phyloP scores from a whole-genome alignment of 2,329 filamentous ascomycete genomes.

The Calonectria honghensis region DNA sequence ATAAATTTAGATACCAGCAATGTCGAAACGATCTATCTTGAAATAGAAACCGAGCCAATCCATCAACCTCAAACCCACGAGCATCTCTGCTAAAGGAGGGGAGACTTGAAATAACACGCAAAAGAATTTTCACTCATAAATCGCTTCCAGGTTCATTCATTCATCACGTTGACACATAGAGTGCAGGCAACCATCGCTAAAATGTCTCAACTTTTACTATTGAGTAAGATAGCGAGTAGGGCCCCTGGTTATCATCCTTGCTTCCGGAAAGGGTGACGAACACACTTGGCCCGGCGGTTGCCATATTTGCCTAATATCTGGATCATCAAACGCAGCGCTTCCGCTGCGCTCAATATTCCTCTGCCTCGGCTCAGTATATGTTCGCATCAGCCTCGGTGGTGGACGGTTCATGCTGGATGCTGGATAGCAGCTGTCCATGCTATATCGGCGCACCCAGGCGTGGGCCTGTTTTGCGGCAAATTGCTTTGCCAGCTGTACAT shows the following conservation, averaged over 20 bases:
- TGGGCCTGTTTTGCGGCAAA: conserved; percentile 8
- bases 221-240: not conserved
- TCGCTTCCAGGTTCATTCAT: not conserved
- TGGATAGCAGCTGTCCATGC: not conserved
- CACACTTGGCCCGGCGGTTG: not conserved
- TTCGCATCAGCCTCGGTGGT: not conserved
- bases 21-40: not conserved
- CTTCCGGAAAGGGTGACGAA: not conserved
- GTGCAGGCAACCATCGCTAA: not conserved
- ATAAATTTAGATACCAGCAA: not conserved
- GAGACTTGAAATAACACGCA: not conserved
- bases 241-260: not conserved
- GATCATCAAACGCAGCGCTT: not conserved
- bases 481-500: not conserved
- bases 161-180: not conserved
- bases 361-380: not conserved
- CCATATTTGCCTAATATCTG: not conserved
- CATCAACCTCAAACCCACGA: not conserved
- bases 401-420: no score
- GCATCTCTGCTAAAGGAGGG: not conserved
- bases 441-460: not conserved
- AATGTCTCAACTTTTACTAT: not conserved
- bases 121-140: not conserved
- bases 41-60: not conserved
- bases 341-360: not conserved